Evolutionary conservation across 1,139 yeast genomes (phyloP), one percentile per base, ranked within the genome.

Genomic region (Meyerozyma smithsonii): DNA sequence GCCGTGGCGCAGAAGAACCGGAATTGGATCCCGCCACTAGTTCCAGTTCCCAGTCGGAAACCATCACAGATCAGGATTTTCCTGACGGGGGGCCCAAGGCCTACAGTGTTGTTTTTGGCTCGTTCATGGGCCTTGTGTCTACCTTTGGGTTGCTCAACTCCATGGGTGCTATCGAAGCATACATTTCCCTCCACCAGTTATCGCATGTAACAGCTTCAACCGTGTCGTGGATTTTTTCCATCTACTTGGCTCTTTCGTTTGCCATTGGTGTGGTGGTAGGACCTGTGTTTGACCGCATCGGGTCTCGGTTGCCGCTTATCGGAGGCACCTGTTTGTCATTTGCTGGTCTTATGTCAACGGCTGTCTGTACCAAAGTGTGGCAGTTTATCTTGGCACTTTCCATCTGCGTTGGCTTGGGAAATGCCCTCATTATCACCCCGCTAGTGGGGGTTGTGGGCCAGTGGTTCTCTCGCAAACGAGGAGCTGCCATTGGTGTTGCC

Each of bases 51-150:
- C 12, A 10, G 21, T 16, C 11, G 14, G 15, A 11, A 25, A 25
- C 16, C 8, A 21, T 7, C n/a, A 14, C 8, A 15, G 10, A 8
- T 24, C 30, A 11, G 11, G 55, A 55, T 19, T 74, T 74, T 50
- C 92, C 92, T 0, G 86, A 82, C 43, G 86, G 87, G 2, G 87
- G 85, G 0, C 40, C 53, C 36, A 49, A 58, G 35, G 84, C 85
- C 1, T 76, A 83, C 71, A 44, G 68, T 6, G 84, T 78, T 0
- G 78, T 83, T 1, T 57, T 79, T 6, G 88, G 88, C 2, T 72
- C 84, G 1, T 79, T 79, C 58, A 58, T 77, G 39, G 80, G 85
- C 1, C 61, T 77, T 34, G 61, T 76, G 12, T 73, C 77, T n/a
- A 72, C 73, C n/a, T 81, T 83, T 55, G 88, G 88, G 2, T 56